Percentiles rank a stretch among this genome's conserved stretches.
phyloP scores from a whole-genome alignment of 2,329 filamentous ascomycete genomes.

The Colletotrichum sojae region DNA sequence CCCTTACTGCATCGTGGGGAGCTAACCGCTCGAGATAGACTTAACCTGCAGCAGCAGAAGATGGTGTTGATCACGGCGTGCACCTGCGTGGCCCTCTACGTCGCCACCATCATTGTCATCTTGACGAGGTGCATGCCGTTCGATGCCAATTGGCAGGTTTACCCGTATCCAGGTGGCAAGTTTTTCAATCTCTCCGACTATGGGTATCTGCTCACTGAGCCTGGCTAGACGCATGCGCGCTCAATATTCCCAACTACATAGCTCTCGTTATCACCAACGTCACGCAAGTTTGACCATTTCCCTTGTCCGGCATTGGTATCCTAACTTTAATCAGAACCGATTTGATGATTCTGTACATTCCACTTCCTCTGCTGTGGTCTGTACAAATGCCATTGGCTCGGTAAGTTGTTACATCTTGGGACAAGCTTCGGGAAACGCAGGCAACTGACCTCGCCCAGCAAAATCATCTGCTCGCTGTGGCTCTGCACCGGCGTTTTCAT shows the following conservation, averaged over 20 bases:
- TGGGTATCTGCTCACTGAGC: background rate
- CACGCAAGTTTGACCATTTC: slow-evolving; percentile 30
- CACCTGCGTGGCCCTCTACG: slow-evolving; percentile 38
- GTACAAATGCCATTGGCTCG: slow-evolving; percentile 43
- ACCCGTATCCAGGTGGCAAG: slow-evolving; percentile 45
- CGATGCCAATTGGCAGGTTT: slow-evolving; percentile 46
- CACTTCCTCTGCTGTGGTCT: slow-evolving; percentile 44
- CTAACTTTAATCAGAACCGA: slow-evolving; percentile 38
- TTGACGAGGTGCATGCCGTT: slow-evolving; percentile 44
- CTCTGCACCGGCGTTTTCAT: slow-evolving; percentile 47
- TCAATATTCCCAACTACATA: slow-evolving; percentile 42
- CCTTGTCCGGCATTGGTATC: background rate
- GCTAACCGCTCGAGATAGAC: slow-evolving; percentile 19
- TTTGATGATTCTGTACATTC: slow-evolving; percentile 44
- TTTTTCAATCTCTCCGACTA: background rate
- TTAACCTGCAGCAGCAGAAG: slow-evolving; percentile 42
- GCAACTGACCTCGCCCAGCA: slow-evolving; percentile 35
- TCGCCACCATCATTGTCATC: slow-evolving; percentile 44
- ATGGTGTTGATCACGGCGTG: slow-evolving; percentile 42
- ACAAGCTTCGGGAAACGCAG: background rate
- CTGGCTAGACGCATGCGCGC: slow-evolving; percentile 42
- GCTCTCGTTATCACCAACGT: slow-evolving; percentile 45
- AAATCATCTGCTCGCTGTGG: slow-evolving; percentile 46
- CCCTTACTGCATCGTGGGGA: too few relatives aligned
- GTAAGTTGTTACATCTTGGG: slow-evolving; percentile 20